phyloP scores from a whole-genome alignment of 2,329 filamentous ascomycete species.

The Beauveria australis region DNA sequence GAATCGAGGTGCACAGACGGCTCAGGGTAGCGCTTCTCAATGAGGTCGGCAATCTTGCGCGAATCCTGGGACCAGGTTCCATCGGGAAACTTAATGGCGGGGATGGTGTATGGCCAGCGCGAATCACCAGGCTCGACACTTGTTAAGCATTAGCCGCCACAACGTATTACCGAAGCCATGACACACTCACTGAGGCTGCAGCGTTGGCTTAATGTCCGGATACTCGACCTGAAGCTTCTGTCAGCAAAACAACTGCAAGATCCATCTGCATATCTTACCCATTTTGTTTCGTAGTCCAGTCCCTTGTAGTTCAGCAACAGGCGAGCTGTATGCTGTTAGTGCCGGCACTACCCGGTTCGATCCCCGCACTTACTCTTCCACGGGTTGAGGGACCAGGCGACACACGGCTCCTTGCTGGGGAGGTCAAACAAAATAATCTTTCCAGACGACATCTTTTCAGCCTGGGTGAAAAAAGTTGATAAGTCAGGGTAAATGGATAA shows the following conservation, averaged over 20 bases:
- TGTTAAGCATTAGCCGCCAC: background rate
- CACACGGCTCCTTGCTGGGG: constrained; percentile 39
- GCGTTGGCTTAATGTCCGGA: constrained; percentile 50
- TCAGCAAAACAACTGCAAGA: background rate
- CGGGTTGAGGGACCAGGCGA: constrained; percentile 58
- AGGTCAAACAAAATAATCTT: constrained; percentile 54
- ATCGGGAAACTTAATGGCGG: constrained; percentile 46
- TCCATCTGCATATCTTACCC: constrained; percentile 28
- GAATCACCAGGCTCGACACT: background rate
- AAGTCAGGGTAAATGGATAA: background rate
- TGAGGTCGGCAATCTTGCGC: constrained; percentile 44
- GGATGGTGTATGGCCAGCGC: constrained; percentile 40
- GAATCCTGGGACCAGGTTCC: constrained; percentile 59
- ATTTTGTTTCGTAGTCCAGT: constrained; percentile 59
- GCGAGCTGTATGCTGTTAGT: constrained; percentile 40
- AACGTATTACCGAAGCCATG: background rate
- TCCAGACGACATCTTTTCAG: background rate
- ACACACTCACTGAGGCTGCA: constrained; percentile 43
- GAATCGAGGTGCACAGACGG: constrained; percentile 52
- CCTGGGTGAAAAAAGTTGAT: background rate
- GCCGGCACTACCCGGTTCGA: background rate
- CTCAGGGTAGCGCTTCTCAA: constrained; percentile 51
- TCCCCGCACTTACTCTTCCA: constrained; percentile 52
- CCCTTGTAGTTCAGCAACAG: constrained; percentile 60
- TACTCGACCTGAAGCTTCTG: constrained; percentile 45